Conservation (phyloP, 2,329 filamentous ascomycete species). For the Colletotrichum simmondsii region DNA sequence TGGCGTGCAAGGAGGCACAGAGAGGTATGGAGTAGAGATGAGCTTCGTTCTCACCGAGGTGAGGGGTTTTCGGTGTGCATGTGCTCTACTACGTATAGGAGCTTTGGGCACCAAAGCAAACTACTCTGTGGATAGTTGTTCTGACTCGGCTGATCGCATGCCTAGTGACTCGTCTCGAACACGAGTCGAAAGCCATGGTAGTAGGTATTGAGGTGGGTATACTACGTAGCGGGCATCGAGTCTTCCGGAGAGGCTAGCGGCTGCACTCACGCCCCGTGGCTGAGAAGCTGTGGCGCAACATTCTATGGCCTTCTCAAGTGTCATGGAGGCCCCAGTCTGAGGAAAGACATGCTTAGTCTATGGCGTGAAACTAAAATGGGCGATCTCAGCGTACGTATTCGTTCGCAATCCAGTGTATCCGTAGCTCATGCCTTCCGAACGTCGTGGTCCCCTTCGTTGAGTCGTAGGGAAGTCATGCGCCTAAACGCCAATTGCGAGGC, state of each 20-base stretch:
- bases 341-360: not conserved
- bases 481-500: not conserved
- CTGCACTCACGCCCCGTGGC: not conserved
- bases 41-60: not conserved
- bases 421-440: not conserved
- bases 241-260: not conserved
- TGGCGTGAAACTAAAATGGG: not conserved
- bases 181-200: too few relatives aligned
- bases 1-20: too few relatives aligned
- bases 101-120: not conserved
- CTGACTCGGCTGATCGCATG: slow-evolving; percentile 13
- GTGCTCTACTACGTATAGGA: not conserved
- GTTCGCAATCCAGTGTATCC: not conserved
- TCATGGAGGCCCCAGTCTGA: not conserved
- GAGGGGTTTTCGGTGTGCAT: not conserved
- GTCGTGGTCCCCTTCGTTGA: too few relatives aligned
- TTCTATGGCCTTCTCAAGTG: not conserved
- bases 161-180: slow-evolving; percentile 14
- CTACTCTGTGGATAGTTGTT: not conserved
- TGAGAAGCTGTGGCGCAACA: slow-evolving; percentile 2
- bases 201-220: not conserved
- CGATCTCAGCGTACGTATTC: not conserved
- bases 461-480: not conserved
- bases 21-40: too few relatives aligned
- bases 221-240: not conserved